Percentiles rank a stretch among this genome's conserved stretches.
Evolutionary conservation across 1,284 basidiomycete species (phyloP).

Genomic region (Ganoderma leucocontextum): DNA sequence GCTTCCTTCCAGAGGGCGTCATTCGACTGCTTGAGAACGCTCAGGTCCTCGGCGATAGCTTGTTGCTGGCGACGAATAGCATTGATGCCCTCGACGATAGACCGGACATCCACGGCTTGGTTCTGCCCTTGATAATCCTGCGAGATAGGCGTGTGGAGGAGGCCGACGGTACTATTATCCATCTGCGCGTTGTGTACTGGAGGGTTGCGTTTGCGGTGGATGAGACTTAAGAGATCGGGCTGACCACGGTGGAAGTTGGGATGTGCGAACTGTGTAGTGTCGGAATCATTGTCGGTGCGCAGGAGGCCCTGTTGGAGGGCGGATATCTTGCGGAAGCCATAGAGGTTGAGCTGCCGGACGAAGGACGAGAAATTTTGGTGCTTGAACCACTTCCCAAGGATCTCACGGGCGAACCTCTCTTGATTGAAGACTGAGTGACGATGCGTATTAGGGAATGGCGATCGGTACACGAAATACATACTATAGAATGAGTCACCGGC

Average conservation of each 20-base stretch:
- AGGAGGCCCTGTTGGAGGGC: conserved; percentile 96
- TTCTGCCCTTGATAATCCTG: conserved; percentile 45
- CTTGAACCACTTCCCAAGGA: conserved; percentile 95
- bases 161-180: conserved; percentile 39
- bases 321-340: conserved; percentile 95
- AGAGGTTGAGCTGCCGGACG: conserved; percentile 97
- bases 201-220: conserved; percentile 79
- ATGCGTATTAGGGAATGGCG: conserved; percentile 3
- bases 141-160: conserved; percentile 34
- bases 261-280: conserved; percentile 95
- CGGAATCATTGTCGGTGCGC: conserved; percentile 80
- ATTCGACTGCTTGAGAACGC: conserved; percentile 89
- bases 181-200: conserved; percentile 34
- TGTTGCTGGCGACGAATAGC: conserved; percentile 93
- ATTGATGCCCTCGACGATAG: conserved; percentile 84
- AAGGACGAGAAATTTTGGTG: conserved; percentile 95
- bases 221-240: conserved; percentile 87
- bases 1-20: conserved; percentile 94
- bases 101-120: conserved; percentile 75
- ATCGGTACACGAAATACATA: conserved; percentile 35
- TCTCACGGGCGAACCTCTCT: conserved; percentile 91
- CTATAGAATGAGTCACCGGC: conserved; percentile 77
- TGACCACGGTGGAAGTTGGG: conserved; percentile 92
- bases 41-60: conserved; percentile 87
- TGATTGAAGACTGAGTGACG: conserved; percentile 82